phyloP scores from a whole-genome alignment of 202 grass and related monocot genomes.

The Panicum virgatum region DNA sequence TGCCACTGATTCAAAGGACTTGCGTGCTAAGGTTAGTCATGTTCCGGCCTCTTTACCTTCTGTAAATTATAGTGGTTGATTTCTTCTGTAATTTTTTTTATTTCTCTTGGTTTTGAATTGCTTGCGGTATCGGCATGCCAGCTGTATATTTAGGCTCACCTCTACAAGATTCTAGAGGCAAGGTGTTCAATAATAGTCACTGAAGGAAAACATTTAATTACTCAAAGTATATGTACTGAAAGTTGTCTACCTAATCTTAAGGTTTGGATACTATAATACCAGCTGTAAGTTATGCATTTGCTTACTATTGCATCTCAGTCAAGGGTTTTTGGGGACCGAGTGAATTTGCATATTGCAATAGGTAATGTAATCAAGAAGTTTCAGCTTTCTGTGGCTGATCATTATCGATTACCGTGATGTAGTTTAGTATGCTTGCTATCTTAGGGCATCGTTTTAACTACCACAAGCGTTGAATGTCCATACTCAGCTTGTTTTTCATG shows the following conservation, averaged over 20 bases:
- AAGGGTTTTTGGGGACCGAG: background rate
- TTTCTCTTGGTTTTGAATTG: background rate
- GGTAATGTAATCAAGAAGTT: background rate
- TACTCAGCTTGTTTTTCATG: background rate
- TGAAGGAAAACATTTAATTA: background rate
- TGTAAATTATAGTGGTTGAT: too few relatives aligned
- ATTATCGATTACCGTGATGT: background rate
- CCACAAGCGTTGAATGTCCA: background rate
- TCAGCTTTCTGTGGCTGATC: background rate
- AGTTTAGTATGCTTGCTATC: background rate
- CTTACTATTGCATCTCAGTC: background rate
- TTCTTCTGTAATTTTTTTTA: background rate
- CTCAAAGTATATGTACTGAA: background rate
- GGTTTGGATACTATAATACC: background rate
- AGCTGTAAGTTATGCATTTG: background rate
- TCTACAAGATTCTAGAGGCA: background rate
- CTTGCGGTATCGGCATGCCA: background rate
- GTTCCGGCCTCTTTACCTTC: too few relatives aligned
- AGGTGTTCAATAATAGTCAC: background rate
- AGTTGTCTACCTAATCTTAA: background rate
- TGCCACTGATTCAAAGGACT: conserved; percentile 62
- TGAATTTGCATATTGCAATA: conserved; percentile 16
- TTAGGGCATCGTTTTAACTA: background rate
- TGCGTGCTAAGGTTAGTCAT: conserved; percentile 73
- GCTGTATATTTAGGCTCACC: background rate